Evolutionary conservation across 2,329 filamentous ascomycete species (phyloP), one percentile per base, ranked within the genome.

Genomic region (Hirsutella rhossiliensis): DNA sequence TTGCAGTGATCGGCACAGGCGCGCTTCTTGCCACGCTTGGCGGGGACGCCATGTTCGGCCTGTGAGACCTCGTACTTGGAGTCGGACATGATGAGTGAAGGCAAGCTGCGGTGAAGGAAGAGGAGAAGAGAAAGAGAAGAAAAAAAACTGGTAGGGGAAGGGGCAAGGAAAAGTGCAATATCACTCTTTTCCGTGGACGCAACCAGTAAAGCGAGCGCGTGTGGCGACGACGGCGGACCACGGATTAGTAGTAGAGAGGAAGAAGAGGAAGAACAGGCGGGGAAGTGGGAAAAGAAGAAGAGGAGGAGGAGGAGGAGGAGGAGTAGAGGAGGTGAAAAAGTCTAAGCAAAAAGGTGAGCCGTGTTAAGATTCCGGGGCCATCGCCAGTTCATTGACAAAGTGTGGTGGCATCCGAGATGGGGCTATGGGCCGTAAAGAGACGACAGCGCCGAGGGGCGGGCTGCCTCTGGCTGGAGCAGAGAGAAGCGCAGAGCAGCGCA

Each of bases 1-100:
- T 61, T 68, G 57, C 70, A 72, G 56, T 78, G 73, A 40, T 66
- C 62, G 44, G 62, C 61, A 50, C 64, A 62, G 28, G 58, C 57
- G 47, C 64, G 60, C 49, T 60, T 65, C 56, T 66, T 67, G 43
- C 54, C 42, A 17, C 50, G 40, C 48, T 52, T 54, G 38, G 47
- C 27, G 40, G 52, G 51, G 41, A 55, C 47, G 41, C 51, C 54
- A 42, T 50, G 50, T 53, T 71, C 65, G 34, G 55, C 53, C 56
- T 65, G 61, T 23, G 55, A 51, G 45, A 59, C 51, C 40, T 58
- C 56, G 32, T 58, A 47, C 55, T 66, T 66, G 52, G 32, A 27
- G 45, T 64, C 62, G 46, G 61, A 62, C 65, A 67, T 67, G 46
- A 43, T 54, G 45, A 38, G 9, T 11, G 17, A n/a, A 18, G 13